Conservation (phyloP, 2,329 filamentous ascomycete species). For the Claviceps quebecensis region DNA sequence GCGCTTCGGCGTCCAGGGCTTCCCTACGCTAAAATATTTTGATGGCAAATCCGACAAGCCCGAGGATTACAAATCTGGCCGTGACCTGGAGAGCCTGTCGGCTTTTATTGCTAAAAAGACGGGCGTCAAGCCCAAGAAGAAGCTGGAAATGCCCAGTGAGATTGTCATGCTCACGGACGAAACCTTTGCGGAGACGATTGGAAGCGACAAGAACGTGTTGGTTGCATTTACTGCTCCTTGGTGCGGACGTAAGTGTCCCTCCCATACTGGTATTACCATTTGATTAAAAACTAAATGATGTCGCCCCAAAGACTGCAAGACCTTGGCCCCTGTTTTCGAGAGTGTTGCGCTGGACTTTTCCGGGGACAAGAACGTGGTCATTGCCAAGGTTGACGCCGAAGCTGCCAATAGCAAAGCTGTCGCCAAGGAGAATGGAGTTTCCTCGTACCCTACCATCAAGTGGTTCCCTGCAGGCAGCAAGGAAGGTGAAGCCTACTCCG, state of each 20-base stretch:
- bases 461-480: slow-evolving; percentile 83
- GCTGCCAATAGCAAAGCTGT: slow-evolving; percentile 69
- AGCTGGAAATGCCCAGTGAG: slow-evolving; percentile 56
- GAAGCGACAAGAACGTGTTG: slow-evolving; percentile 74
- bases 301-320: slow-evolving; percentile 71
- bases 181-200: slow-evolving; percentile 64
- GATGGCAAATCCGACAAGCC: slow-evolving; percentile 85
- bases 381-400: slow-evolving; percentile 95
- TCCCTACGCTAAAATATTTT: slow-evolving; percentile 96
- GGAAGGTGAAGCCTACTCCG: slow-evolving; percentile 55
- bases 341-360: slow-evolving; percentile 68
- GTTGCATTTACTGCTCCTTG: slow-evolving; percentile 97
- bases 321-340: slow-evolving; percentile 81
- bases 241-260: slow-evolving; percentile 74
- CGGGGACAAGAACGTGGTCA: slow-evolving; percentile 61
- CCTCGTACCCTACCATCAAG: slow-evolving; percentile 92
- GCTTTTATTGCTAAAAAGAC: slow-evolving; percentile 80
- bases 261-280: background rate
- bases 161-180: slow-evolving; percentile 70
- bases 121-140: slow-evolving; percentile 65
- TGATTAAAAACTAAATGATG: background rate
- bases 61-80: slow-evolving; percentile 70
- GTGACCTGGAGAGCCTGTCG: slow-evolving; percentile 74
- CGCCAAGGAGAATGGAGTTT: slow-evolving; percentile 61
- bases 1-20: slow-evolving; percentile 80